Evolutionary conservation across 2,329 filamentous ascomycete species (phyloP), one percentile per base, ranked within the genome.

Genomic region (Aschersonia sp.): DNA sequence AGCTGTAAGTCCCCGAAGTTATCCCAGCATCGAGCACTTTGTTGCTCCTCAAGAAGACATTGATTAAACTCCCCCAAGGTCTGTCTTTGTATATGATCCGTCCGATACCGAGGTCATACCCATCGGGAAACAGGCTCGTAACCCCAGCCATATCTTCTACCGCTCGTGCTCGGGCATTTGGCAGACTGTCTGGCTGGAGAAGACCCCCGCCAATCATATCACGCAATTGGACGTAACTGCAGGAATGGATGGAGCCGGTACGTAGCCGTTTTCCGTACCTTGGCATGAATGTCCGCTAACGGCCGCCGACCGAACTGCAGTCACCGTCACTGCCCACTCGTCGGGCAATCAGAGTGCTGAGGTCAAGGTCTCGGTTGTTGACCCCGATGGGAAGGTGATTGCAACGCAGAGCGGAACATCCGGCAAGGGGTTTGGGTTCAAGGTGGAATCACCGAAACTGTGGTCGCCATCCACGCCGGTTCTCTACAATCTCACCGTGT

Each of bases 161-260:
- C 78, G 77, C 0, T 77, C 83, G 0, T 86, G 81, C 58, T 81
- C 78, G 35, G 83, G 83, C 5, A 85, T 87, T 52, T 87, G 83
- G 83, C 82, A 85, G 57, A 73, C 72, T 14, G 82, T 86, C 0
- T 87, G 82, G 82, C 64, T 87, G 2, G 77, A 83, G 57, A 69
- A 74, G n/a, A 78, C 73, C 0, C 76, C 81, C 0, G 51, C 62
- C 0, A 70, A 74, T 45, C 66, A 79, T 53, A 73, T 85, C 47
- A 73, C 72, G 0, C 67, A 73, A 41, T 62, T 85, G 2, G 75
- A 84, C 51, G 56, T 85, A 12, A 61, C 69, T 30, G 81, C 79
- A 0, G 71, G 70, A 52, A 74, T 73, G 64, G 53, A 77, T 45
- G 76, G 76, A 12, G 59, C 67, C 50, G 66, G 74, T 71, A 56